phyloP scores from a whole-genome alignment of 768 basidiomycete genomes.

The Mycena metata region DNA sequence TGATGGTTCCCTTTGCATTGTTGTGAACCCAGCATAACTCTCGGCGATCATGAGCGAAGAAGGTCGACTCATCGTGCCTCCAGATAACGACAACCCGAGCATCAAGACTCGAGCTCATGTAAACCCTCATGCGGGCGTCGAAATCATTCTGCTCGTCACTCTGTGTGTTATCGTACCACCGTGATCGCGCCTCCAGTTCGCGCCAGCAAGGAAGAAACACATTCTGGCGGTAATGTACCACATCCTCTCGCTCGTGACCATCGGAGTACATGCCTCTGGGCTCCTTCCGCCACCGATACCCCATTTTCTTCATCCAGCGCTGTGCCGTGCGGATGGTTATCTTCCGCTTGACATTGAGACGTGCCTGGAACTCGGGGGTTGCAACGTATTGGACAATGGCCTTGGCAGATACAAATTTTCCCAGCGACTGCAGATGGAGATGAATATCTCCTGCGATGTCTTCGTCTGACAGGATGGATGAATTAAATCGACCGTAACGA shows the following conservation, averaged over 20 bases:
- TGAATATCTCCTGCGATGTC: slow-evolving; percentile 36
- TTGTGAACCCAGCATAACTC: slow-evolving; percentile 44
- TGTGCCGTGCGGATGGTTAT: neutral
- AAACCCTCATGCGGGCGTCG: neutral
- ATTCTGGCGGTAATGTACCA: too few relatives aligned
- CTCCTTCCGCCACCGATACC: too few relatives aligned
- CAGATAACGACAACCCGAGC: slow-evolving; percentile 47
- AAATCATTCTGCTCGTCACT: neutral
- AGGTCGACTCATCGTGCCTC: slow-evolving; percentile 57
- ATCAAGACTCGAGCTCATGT: slow-evolving; percentile 34
- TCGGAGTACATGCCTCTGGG: too few relatives aligned
- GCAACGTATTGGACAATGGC: slow-evolving; percentile 36
- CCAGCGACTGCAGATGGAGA: slow-evolving; percentile 35
- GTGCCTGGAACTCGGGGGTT: neutral
- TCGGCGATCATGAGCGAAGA: slow-evolving; percentile 54
- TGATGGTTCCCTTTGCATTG: slow-evolving; percentile 26
- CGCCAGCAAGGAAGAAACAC: neutral
- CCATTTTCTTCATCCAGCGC: slow-evolving; percentile 14
- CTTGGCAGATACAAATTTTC: slow-evolving; percentile 36
- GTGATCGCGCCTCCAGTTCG: neutral
- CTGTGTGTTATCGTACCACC: neutral
- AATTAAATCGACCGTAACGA: slow-evolving; percentile 10
- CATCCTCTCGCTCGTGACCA: too few relatives aligned
- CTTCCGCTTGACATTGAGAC: slow-evolving; percentile 3
- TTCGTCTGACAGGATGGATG: slow-evolving; percentile 17